Evolutionary conservation across 2,329 filamentous ascomycete genomes (phyloP), one percentile per base, ranked within the genome.

Genomic region (Calonectria hongkongensis): DNA sequence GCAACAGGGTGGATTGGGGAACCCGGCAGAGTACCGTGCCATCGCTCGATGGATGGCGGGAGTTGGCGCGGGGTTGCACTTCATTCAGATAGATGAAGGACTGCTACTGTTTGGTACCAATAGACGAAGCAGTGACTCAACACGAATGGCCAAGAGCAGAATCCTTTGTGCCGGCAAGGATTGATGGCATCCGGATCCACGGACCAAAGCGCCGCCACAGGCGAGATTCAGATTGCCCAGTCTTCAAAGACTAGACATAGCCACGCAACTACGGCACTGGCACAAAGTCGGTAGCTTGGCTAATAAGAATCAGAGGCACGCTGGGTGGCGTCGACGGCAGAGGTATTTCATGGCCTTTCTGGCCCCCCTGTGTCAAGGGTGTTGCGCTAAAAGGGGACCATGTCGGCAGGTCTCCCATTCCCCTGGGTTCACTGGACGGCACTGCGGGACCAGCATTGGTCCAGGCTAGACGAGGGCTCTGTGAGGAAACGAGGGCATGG

Each of bases 381-480:
- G 66, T 76, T 71, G 71, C 71, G 72, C 73, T 70, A 78, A 71
- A 65, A 68, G 56, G 58, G 43, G 48, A 68, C 71, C 68, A 62
- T 60, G 71, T 70, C 60, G 72, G 70, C 73, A 75, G 69, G 69
- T 73, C 74, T 73, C 56, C 74, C 75, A 72, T 73, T 78, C 74
- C 70, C 70, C 73, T 78, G 66, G 69, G 72, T 77, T 75, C 48
- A 43, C 62, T 64, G 41, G 68, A 64, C 67, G 67, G 73, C 69
- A 74, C 56, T 73, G 68, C 71, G 69, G 74, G 67, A 68, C 76
- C 63, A 74, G 66, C 75, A 68, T 73, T 68, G 73, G 72, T 70
- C 74, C 70, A 73, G 70, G 63, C 64, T 66, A 66, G 74, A 36
- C 64, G 45, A 69, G 68, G 47, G 58, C 71, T 78, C 76, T 73